Evolutionary conservation across 2,329 filamentous ascomycete genomes (phyloP), one percentile per base, ranked within the genome.

Genomic region (Microdochium paspali): DNA sequence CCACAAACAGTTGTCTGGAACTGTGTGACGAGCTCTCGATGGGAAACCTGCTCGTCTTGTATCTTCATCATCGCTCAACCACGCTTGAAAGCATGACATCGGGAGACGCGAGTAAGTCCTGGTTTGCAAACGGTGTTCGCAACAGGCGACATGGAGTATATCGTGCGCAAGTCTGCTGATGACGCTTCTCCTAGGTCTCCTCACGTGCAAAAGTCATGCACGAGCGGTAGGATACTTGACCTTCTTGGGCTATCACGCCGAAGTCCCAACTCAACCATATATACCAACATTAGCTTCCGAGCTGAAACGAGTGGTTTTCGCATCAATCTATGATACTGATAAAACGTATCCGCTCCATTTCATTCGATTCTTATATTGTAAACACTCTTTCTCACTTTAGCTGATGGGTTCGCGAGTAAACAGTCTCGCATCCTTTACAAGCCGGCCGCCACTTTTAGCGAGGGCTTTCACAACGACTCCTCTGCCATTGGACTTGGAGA

Each of bases 161-260:
- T 28, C 26, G 13, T 28, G 26, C 7, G 26, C 26, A 7, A 28
- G 7, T 28, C 26, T 13, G 26, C 26, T 28, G 13, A 28, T 13
- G 26, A 7, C 26, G 26, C 13, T 7, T 7, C 18, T 40, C 3
- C 10, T 28, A 62, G 59, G 53, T 48, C 50, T 60, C 20, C 44
- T 51, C 10, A 54, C 58, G 6, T 61, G 59, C 58, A 50, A 55
- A 13, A 50, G 46, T 24, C 53, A 59, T 18, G 56, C 56, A 12
- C 57, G 61, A 26, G 40, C 49, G 1, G 35, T 61, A 31, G 47
- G 57, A 1, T 50, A 60, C 10, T 21, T 60, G 39, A 75, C 75
- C 35, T 73, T 74, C 31, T 71, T 78, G 15, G 71, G 74, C 46
- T 71, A 68, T 6, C 75, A 78, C 53, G 66, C 64, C 13, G 70